A percentile compares a stretch with the other conserved stretches of the same genome.
Evolutionary conservation across 108 stramenopile genomes (phyloP).

Genomic region (Cyclostephanos tholiformis): DNA sequence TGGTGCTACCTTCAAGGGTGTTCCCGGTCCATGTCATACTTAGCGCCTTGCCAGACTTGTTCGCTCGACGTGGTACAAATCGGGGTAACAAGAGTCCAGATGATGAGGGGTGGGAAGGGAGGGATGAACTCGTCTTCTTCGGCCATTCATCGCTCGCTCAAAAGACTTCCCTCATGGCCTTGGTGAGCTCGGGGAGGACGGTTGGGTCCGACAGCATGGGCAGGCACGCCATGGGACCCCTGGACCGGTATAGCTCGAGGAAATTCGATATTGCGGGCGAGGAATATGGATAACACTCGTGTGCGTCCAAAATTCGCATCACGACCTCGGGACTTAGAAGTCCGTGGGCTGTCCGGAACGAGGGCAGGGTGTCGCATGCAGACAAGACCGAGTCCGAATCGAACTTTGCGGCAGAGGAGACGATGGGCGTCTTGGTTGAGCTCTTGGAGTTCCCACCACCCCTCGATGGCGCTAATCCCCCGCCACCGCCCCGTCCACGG

Average conservation of each 20-base stretch:
- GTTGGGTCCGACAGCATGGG: constrained; percentile 75
- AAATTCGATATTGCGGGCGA: constrained; percentile 49
- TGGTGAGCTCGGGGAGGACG: constrained; percentile 75
- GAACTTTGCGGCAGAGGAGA: background rate
- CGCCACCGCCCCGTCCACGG: background rate
- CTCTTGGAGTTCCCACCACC: background rate
- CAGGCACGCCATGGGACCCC: constrained; percentile 84
- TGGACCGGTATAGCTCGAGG: constrained; percentile 57
- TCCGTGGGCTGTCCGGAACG: constrained; percentile 75
- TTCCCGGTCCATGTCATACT: too few relatives aligned
- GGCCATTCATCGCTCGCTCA: too few relatives aligned
- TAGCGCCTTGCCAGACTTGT: too few relatives aligned
- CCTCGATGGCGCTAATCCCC: background rate
- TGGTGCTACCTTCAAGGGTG: too few relatives aligned
- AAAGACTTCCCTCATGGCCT: constrained; percentile 86
- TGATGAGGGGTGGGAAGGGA: too few relatives aligned
- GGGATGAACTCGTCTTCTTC: too few relatives aligned
- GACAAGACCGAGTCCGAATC: constrained; percentile 64
- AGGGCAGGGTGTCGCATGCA: constrained; percentile 64
- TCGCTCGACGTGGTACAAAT: too few relatives aligned
- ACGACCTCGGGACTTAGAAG: constrained; percentile 80
- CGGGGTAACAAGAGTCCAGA: too few relatives aligned
- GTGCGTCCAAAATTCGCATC: constrained; percentile 62
- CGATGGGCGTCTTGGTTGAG: constrained; percentile 7
- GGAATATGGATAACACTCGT: constrained; percentile 15